Percentiles rank a stretch among this genome's conserved stretches.
These are phyloP conservation scores for Corynespora cassiicola DNA, from an alignment of 2,329 filamentous ascomycete species.

Conservation along the genomic window DNA sequence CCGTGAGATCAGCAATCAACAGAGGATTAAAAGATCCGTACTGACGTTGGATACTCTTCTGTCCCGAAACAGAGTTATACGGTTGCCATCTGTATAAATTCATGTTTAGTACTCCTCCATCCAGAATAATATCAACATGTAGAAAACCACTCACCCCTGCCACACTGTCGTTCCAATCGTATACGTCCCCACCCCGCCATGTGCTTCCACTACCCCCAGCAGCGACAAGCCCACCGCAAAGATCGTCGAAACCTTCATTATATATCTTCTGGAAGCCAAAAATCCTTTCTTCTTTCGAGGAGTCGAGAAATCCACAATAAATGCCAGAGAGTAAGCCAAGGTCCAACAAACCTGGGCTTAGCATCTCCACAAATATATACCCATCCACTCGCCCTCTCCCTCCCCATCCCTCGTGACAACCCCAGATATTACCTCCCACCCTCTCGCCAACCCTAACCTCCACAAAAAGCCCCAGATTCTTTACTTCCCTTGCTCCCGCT, in stretches of 20 bases:
- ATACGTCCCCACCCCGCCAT: slow-evolving; percentile 36
- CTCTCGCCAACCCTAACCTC: slow-evolving; percentile 4
- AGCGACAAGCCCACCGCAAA: slow-evolving; percentile 26
- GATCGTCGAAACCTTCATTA: slow-evolving; percentile 28
- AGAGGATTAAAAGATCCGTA: slow-evolving; percentile 35
- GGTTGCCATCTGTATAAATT: slow-evolving; percentile 28
- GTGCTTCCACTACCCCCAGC: slow-evolving; percentile 25
- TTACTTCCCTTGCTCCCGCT: too few species aligned
- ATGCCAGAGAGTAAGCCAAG: slow-evolving; percentile 1
- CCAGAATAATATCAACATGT: not conserved
- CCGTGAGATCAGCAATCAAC: slow-evolving; percentile 30
- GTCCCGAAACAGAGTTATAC: slow-evolving; percentile 32
- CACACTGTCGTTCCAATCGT: slow-evolving; percentile 28
- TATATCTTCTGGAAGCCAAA: slow-evolving; percentile 4
- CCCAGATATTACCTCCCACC: slow-evolving; percentile 12
- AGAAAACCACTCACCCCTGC: slow-evolving; percentile 24
- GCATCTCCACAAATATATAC: slow-evolving; percentile 15
- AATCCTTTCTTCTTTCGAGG: slow-evolving; percentile 3
- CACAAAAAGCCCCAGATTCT: too few species aligned
- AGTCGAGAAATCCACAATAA: slow-evolving; percentile 3
- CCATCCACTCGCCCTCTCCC: slow-evolving; percentile 1
- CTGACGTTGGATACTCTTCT: slow-evolving; percentile 35
- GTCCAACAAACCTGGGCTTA: slow-evolving; percentile 1
- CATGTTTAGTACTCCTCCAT: not conserved
- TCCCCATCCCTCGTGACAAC: slow-evolving; percentile 9